A percentile compares a stretch with the other conserved stretches of the same genome.
These are phyloP conservation scores for Sonneratia alba DNA, from an alignment of 345 rosid species.

Conservation along the genomic window DNA sequence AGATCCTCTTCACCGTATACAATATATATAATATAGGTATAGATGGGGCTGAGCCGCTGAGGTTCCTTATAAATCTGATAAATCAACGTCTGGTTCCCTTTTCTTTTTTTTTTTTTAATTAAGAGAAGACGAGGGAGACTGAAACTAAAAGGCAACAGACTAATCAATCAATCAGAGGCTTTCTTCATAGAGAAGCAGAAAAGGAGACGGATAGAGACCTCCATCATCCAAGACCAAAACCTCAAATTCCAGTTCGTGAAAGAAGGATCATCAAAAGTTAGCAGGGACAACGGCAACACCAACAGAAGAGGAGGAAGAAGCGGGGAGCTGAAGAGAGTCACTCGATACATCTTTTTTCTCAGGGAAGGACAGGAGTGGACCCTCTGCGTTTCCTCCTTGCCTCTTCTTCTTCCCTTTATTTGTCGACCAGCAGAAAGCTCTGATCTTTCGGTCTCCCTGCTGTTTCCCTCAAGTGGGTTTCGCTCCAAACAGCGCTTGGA, in stretches of 20 bases:
- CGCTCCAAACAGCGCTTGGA: background rate
- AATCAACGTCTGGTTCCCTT: background rate
- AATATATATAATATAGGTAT: too few relatives aligned
- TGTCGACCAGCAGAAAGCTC: slow-evolving; percentile 38
- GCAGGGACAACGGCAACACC: background rate
- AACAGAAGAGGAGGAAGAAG: background rate
- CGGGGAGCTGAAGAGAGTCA: background rate
- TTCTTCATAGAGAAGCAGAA: slow-evolving; percentile 68
- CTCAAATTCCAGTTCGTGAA: too few relatives aligned
- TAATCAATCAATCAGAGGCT: slow-evolving; percentile 26
- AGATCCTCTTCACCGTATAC: slow-evolving; percentile 32
- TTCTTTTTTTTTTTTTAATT: slow-evolving; percentile 5
- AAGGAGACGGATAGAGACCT: slow-evolving; percentile 30
- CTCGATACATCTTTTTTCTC: too few relatives aligned
- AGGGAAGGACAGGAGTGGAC: slow-evolving; percentile 25
- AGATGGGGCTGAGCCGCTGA: too few relatives aligned
- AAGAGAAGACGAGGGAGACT: slow-evolving; percentile 19
- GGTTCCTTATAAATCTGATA: too few relatives aligned
- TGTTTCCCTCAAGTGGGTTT: slow-evolving; percentile 7
- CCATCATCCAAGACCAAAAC: background rate
- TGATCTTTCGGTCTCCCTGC: slow-evolving; percentile 23
- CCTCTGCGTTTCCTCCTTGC: slow-evolving; percentile 18
- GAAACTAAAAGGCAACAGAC: background rate
- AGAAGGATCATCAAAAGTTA: too few relatives aligned
- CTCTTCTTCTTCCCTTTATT: background rate